Base-by-base conservation (phyloP, 208 protist genomes). In the Porcisia hertigi region DNA sequence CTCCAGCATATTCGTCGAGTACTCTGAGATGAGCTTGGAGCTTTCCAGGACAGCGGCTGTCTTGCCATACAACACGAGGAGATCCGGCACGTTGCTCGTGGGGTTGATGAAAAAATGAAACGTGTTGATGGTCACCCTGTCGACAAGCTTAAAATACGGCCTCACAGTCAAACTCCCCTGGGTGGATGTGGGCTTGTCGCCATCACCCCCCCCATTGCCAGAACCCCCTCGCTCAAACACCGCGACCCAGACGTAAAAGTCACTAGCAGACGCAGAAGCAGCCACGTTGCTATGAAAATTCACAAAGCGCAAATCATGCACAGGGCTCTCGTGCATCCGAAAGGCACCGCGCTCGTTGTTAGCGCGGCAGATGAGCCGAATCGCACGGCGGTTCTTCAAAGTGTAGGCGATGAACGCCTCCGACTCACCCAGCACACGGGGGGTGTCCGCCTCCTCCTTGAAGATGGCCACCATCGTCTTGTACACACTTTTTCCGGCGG, bases 261-360 rank as follows among this genome's bases (percentile, higher is more conserved):
- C 93, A 12, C 67, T 79, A 18, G 86, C 77, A 0, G 84, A 76
- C 3, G 92, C 86, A 12, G 87, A 93, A 25, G 93, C 93, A 2
- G 84, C 89, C 8, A 95, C 91, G 74, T 97, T 97, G 78, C 93
- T 97, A 83, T 87, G 86, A 71, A 93, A 96, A 79, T 97, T 97
- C 57, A 97, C 91, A 80, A 97, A 97, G 58, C 75, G 71, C 12
- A 95, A 84, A 39, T 84, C 82, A 60, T 86, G 82, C 55, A 97
- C 91, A 2, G 82, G 75, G 43, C 82, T 85, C 58, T 86, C 83
- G 81, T 95, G 89, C 23, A 54, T 41, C 30, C 83, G 80, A 39
- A 97, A 79, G 55, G 66, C 77, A 12, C 86, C 89, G 60, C 89
- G 88, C 36, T 77, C 60, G 75, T 94, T 92, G 77, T 87, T 88